A percentile compares a stretch with the other conserved stretches of the same genome.
These are phyloP conservation scores for Psilocybe subaeruginosa DNA, from an alignment of 768 basidiomycete species.

Conservation along the genomic window DNA sequence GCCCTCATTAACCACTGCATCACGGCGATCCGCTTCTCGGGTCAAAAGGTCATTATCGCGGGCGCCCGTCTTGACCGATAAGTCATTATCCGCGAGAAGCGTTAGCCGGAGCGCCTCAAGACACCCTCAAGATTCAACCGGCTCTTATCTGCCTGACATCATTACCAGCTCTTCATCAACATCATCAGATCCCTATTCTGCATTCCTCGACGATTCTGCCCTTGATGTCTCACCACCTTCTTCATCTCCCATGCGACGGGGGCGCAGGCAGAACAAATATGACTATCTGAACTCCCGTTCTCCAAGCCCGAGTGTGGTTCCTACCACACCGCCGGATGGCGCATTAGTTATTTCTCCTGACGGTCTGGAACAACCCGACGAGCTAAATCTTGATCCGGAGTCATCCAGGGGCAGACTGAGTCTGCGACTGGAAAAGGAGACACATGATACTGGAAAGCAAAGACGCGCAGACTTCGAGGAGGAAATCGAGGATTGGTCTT, in stretches of 20 bases:
- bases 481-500: constrained; percentile 6
- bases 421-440: constrained; percentile 1
- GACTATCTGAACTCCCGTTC: constrained; percentile 41
- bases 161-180: constrained; percentile 3
- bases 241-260: constrained; percentile 34
- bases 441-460: neutral
- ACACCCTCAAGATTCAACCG: constrained; percentile 29
- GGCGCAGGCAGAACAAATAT: constrained; percentile 32
- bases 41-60: constrained; percentile 52
- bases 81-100: constrained; percentile 41
- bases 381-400: constrained; percentile 25
- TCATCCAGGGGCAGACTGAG: constrained; percentile 2
- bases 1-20: constrained; percentile 37
- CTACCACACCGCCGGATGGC: constrained; percentile 45
- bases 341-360: constrained; percentile 18
- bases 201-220: constrained; percentile 25
- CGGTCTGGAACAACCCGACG: constrained; percentile 26
- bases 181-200: neutral
- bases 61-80: constrained; percentile 43
- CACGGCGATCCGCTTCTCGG: constrained; percentile 43
- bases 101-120: constrained; percentile 44
- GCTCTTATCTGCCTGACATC: constrained; percentile 7
- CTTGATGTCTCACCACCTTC: constrained; percentile 25
- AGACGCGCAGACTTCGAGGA: neutral
- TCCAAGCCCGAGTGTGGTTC: constrained; percentile 49